phyloP scores from a whole-genome alignment of 805 yeast species.

The Saturnispora sanitii region DNA sequence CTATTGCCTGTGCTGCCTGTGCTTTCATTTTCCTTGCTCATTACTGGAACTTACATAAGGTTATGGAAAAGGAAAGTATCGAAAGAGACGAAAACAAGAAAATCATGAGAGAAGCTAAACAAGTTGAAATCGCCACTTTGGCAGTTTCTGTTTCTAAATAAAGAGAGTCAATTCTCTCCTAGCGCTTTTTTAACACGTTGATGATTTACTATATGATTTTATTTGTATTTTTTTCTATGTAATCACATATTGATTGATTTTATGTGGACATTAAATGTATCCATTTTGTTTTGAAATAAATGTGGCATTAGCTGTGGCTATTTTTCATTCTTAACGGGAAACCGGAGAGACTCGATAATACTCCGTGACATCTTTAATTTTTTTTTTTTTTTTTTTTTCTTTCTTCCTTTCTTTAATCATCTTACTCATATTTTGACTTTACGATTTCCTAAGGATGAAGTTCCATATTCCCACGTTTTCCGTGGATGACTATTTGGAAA shows the following conservation, averaged over 20 bases:
- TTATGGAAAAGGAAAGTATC: constrained; percentile 19
- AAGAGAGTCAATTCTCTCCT: too few species aligned
- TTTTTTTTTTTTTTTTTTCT: too few species aligned
- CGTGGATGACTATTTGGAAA: constrained; percentile 5
- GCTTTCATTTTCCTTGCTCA: constrained; percentile 23
- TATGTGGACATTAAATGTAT: too few species aligned
- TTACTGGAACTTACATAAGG: constrained; percentile 26
- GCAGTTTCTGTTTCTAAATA: constrained; percentile 10
- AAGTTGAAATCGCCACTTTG: constrained; percentile 7
- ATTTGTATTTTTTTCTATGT: too few species aligned
- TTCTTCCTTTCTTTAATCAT: neutral
- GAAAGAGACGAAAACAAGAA: constrained; percentile 14
- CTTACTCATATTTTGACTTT: neutral
- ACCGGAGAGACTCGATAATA: neutral
- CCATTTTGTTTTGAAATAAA: too few species aligned
- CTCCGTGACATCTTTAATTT: neutral
- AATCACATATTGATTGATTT: too few species aligned
- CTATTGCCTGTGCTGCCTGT: constrained; percentile 29
- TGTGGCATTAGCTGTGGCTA: too few species aligned
- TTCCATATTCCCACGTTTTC: constrained; percentile 5
- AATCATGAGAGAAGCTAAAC: neutral
- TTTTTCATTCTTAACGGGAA: too few species aligned
- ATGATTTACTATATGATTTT: neutral
- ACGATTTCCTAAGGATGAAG: neutral
- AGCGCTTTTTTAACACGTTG: neutral